Base-by-base conservation (phyloP, 805 yeast genomes). In the Saccharomycopsis fibuligera region DNA sequence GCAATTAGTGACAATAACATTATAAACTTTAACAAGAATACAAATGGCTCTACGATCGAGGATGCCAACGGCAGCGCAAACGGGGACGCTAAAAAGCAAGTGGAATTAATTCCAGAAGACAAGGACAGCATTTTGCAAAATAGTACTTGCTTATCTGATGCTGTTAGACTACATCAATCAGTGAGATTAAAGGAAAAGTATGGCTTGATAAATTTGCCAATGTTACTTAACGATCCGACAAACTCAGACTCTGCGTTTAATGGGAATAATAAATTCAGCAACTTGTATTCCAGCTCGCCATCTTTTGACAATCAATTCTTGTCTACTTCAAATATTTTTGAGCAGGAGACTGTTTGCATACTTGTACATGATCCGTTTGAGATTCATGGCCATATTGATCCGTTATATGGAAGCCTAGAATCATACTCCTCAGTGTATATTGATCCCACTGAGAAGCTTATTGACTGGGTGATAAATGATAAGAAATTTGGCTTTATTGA, bases 341-440 rank as follows among this genome's bases (percentile, higher is more conserved):
- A 76, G 10, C 68, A 81, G 35, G 74, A 78, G n/a, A 77, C 83
- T 5, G 64, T 90, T 4, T 67, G 89, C 8, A 68, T 91, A 6
- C 62, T 86, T 5, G 78, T 90, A 17, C 98, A 90, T 64, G 98
- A 90, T 59, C 87, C 97, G 2, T 86, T 96, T 5, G 90, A 88
- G 51, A 74, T 93, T 5, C 89, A 96, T 96, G 96, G 95, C 1
- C 79, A 82, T 56, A 68, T 82, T 35, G 89, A 88, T 61, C 86
- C 96, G 0, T 64, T 81, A 4, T 78, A 85, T 8, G 98, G 98
- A 5, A 72, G 76, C 44, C 76, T 91, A 33, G 87, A 86, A 54
- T 72, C 89, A 14, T 74, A 78, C 41, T 76, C 84, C 0, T 80
- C 96, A 2, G 75, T 86, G 2, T 75, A 88, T 19, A 76, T 86